A percentile compares a stretch with the other conserved stretches of the same genome.
Evolutionary conservation across 345 rosid genomes (phyloP).

Genomic region (Erodium maritimum): DNA sequence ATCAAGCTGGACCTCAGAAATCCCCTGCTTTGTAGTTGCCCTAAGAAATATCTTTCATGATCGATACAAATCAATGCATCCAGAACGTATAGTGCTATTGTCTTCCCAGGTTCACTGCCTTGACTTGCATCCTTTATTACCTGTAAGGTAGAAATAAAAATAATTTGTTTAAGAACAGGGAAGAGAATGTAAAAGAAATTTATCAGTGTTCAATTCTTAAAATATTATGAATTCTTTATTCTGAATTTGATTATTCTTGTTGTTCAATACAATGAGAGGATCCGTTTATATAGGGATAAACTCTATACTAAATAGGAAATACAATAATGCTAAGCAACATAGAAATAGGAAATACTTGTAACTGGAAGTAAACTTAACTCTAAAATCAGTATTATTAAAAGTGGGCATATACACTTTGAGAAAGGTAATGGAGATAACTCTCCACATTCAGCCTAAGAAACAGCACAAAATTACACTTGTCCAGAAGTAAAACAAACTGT

Average conservation of each 20-base stretch:
- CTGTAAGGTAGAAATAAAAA: constrained; percentile 27
- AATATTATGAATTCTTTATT: no score
- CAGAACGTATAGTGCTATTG: constrained; percentile 73
- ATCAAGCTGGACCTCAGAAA: constrained; percentile 63
- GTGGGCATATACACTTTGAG: background rate
- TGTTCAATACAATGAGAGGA: no score
- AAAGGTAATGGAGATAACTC: background rate
- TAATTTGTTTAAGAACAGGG: background rate
- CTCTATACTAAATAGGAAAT: no score
- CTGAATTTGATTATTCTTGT: no score
- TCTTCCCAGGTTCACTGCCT: constrained; percentile 90
- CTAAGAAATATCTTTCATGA: constrained; percentile 74
- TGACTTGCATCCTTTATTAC: constrained; percentile 77
- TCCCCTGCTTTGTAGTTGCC: constrained; percentile 91
- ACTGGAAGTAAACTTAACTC: no score
- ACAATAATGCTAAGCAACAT: no score
- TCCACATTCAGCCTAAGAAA: background rate
- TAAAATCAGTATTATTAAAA: background rate
- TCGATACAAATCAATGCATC: constrained; percentile 79
- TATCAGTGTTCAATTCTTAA: no score
- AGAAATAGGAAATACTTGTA: no score
- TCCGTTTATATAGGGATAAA: no score
- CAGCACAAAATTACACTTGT: background rate
- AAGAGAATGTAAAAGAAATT: background rate
- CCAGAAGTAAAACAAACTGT: background rate